Evolutionary conservation across 2,329 filamentous ascomycete species (phyloP), one percentile per base, ranked within the genome.

Genomic region (Gnomoniopsis smithogilvyi): DNA sequence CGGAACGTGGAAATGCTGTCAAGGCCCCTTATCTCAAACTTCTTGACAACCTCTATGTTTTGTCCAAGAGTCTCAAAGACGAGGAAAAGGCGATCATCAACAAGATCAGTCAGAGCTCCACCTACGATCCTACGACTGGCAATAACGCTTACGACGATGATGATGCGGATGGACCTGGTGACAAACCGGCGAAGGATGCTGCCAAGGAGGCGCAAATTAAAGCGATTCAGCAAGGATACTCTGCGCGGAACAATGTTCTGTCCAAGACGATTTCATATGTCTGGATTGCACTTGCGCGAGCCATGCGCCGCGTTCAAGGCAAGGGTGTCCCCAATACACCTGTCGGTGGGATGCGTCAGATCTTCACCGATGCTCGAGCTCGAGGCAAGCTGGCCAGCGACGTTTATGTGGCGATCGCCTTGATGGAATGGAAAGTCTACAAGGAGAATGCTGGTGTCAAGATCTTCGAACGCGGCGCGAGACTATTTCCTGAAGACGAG

Each of bases 351-450:
- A 89, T 96, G 66, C 86, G 95, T 62, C 89, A 92, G 65, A 86
- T 97, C 14, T 98, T 99, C 69, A 88, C 86, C 2, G 92, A 98
- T 72, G 93, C 95, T 51, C 86, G 95, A 36, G 89, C 90, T 67
- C 87, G 88, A 64, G 96, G 95, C 19, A 89, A 92, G 55, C 83
- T 99, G 49, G 95, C 92, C 8, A 96, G 92, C 67, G 95, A 98
- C 70, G 91, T 97, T 6, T 99, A 99, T 70, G 90, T 97, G 56
- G 92, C 92, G 1, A 92, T 92, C 65, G 95, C 96, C 17, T 80
- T 96, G 60, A 90, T 99, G 69, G 95, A 99, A 72, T 94, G 95
- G 70, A 88, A 96, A 66, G 96, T 96, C 65, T 99, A 99, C 74
- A 95, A 96, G 69, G 95, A 98, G 67, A 85, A 88, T 0, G 91